Base-by-base conservation (phyloP, 371 early-diverging fungal species). In the Mortierella sp. region DNA sequence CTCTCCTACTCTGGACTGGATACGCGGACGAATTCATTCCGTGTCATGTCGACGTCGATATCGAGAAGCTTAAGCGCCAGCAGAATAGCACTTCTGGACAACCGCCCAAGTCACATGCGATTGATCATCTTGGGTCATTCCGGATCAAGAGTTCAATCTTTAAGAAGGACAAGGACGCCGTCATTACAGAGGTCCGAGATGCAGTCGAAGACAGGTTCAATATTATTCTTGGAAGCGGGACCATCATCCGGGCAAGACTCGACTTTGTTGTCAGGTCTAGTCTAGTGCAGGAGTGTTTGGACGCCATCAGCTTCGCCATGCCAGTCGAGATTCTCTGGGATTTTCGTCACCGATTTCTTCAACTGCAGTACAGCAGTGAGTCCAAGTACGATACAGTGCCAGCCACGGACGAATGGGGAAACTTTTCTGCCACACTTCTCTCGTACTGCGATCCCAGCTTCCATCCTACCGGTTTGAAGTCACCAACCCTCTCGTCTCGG, bases 381-480 rank as follows among this genome's bases (percentile, higher is more conserved):
- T 16, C 74, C 29, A 58, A 72, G 29, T 70, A 55, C 55, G 46
- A 16, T 12, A 41, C 55, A 11, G 56, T 71, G 46, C 72, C 60
- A 27, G 32, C 48, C 27, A 74, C 74, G 14, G 74, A 63, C 8
- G 94, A 94, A 79, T 94, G 94, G 94, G 84, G 88, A 21, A 77
- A 88, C n/a, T 93, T 94, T 79, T 75, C 89, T 8, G 82, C 90
- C 18, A 75, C 89, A 0, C 76, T 95, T 10, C 76, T 95, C 0
- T 94, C 94, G 0, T 81, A 60, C 56, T 77, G 80, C 16, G 73
- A 70, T 46, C 82, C 75, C 10, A 76, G 41, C 16, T 72, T 76
- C 35, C 43, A 75, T 1, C 60, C 71, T 18, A 58, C 72, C 4
- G 51, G 70, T 24, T 35, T 78, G 60, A 68, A 70, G 7, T 79